Percentiles rank a stretch among this genome's conserved stretches.
Conservation (phyloP, 164 flowering plant species). For the Tinospora cordifolia region DNA sequence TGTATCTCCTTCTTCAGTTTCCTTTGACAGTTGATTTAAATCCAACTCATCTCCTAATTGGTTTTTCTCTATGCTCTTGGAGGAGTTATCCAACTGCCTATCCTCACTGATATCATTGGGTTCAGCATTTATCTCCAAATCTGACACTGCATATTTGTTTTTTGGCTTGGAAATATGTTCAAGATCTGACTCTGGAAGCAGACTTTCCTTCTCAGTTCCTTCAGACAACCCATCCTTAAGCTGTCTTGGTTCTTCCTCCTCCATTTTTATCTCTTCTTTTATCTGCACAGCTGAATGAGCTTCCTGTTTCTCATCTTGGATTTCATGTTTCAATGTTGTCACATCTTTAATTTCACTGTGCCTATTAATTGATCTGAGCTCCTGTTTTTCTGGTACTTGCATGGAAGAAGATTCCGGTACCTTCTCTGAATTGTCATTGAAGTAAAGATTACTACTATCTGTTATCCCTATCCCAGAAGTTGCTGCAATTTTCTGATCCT, state of each 20-base stretch:
- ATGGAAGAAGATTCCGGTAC: slow-evolving; percentile 6
- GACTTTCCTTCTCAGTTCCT: background rate
- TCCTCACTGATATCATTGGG: background rate
- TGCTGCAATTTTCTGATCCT: slow-evolving; percentile 7
- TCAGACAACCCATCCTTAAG: background rate
- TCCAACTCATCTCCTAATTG: slow-evolving; percentile 8
- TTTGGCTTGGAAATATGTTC: background rate
- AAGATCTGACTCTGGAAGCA: background rate
- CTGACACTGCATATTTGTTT: background rate
- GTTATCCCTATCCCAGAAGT: slow-evolving; percentile 1
- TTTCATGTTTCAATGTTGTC: slow-evolving; percentile 4
- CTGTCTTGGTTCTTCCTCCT: slow-evolving; percentile 7
- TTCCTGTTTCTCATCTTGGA: slow-evolving; percentile 8
- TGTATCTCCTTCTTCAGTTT: slow-evolving; percentile 8
- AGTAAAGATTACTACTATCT: background rate
- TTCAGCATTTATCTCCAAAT: background rate
- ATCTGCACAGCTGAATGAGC: background rate
- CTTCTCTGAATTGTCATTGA: slow-evolving; percentile 3
- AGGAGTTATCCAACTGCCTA: background rate
- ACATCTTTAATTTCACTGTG: background rate
- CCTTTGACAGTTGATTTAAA: background rate
- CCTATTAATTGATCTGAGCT: slow-evolving; percentile 2
- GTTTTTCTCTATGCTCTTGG: slow-evolving; percentile 2
- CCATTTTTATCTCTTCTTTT: slow-evolving; percentile 8
- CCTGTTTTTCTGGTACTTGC: slow-evolving; percentile 5